phyloP scores from a whole-genome alignment of 306 rosid genomes.

The Fagus crenata region DNA sequence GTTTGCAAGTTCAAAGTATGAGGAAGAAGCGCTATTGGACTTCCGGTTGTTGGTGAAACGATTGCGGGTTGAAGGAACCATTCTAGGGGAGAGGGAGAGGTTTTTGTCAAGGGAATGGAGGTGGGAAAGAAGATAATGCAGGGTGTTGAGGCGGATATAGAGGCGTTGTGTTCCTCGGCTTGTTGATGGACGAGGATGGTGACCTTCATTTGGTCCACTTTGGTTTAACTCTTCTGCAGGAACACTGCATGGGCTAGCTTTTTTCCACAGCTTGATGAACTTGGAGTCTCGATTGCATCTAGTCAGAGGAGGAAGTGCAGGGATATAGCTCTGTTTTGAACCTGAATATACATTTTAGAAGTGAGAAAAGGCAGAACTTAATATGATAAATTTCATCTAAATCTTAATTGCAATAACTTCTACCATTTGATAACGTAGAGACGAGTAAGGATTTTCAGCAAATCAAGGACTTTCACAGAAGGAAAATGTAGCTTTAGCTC shows the following conservation, averaged over 20 bases:
- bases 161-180: slow-evolving; percentile 96
- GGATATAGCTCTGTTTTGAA: slow-evolving; percentile 76
- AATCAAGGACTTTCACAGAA: neutral
- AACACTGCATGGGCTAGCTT: slow-evolving; percentile 60
- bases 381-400: neutral
- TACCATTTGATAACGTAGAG: neutral
- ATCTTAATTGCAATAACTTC: neutral
- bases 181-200: slow-evolving; percentile 73
- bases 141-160: slow-evolving; percentile 84
- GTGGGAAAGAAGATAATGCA: slow-evolving; percentile 59
- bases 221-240: slow-evolving; percentile 37
- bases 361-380: neutral
- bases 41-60: slow-evolving; percentile 34
- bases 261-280: slow-evolving; percentile 67
- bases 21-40: slow-evolving; percentile 25
- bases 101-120: slow-evolving; percentile 60
- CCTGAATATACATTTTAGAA: slow-evolving; percentile 43
- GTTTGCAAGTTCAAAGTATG: slow-evolving; percentile 59
- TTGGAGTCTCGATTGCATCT: slow-evolving; percentile 81
- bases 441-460: neutral
- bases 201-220: slow-evolving; percentile 48
- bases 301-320: slow-evolving; percentile 79
- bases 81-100: slow-evolving; percentile 42
- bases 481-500: neutral
- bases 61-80: slow-evolving; percentile 41